Evolutionary conservation across 1,284 basidiomycete genomes (phyloP), one percentile per base, ranked within the genome.

Genomic region (Cryptococcus hybrid): DNA sequence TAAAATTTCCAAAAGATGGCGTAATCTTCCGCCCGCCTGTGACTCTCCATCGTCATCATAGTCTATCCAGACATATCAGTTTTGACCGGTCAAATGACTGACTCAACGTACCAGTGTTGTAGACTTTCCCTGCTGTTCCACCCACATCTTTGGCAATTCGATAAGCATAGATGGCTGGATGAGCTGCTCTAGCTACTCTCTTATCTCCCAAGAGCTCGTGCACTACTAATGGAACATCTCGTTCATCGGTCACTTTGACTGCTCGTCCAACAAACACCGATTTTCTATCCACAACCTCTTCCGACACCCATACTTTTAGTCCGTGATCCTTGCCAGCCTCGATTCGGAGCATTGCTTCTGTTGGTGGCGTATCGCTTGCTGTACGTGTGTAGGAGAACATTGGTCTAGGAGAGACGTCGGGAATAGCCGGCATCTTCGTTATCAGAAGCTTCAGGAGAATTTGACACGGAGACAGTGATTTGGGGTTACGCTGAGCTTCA

Each of bases 21-120:
- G 89, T 30, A 96, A 78, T 3, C 92, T 84, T 37, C 87, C 85
- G 5, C 93, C 92, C 6, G 93, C 93, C 1, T 91, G 91, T 0
- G 88, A 87, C 77, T 97, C 93, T 1, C 92, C 90, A 61, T 96
- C 90, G 61, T 97, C 93, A 61, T 94, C 90, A 60, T 94, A 93
- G 71, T 96, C 92, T 93, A 46, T 6, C 6, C 7, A 38, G 13
- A 47, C 5, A 11, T 35, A 36, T 12, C 36, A 47, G 34, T 15
- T 44, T 30, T n/a, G 7, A n/a, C 8, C 5, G n/a, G n/a, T n/a
- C 15, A 3, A 4, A 18, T 2, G 38, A 9, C 34, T 7, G 4
- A 54, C 35, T 18, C 1, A 2, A 71, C 74, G 63, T 37, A 77
- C 76, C 76, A 38, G 70, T 60, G 50, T 68, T 63, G 18, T 66